These are phyloP conservation scores for Phaeotremella fagi DNA, from an alignment of 768 basidiomycete genomes.

Conservation along the genomic window DNA sequence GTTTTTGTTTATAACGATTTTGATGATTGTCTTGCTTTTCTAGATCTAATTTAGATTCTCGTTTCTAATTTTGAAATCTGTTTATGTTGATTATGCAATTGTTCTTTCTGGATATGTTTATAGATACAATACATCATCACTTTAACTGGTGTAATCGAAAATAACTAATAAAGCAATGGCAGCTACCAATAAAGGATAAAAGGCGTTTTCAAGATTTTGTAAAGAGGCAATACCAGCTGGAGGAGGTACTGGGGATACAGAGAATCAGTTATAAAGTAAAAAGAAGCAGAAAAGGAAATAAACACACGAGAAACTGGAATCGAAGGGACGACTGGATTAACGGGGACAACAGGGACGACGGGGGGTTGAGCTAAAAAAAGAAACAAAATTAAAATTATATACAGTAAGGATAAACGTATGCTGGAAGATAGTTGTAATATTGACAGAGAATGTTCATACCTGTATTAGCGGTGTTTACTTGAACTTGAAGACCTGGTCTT, in stretches of 20 bases:
- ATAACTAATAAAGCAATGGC: slow-evolving; percentile 45
- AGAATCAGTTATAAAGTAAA: not conserved
- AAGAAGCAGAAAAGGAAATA: too few relatives aligned
- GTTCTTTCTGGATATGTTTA: not conserved
- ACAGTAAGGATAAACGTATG: slow-evolving; percentile 8
- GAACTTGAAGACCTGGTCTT: slow-evolving; percentile 32
- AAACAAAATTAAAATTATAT: too few relatives aligned
- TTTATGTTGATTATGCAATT: too few relatives aligned
- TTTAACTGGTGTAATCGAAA: slow-evolving; percentile 45
- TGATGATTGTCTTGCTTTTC: too few relatives aligned
- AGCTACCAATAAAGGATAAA: slow-evolving; percentile 44
- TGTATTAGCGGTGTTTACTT: slow-evolving; percentile 5
- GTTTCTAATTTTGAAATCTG: too few relatives aligned
- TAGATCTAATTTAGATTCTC: too few relatives aligned
- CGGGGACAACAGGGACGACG: not conserved
- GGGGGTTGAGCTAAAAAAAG: not conserved
- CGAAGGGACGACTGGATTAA: not conserved
- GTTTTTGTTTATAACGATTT: too few relatives aligned
- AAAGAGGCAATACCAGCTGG: slow-evolving; percentile 6
- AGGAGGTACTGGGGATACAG: not conserved
- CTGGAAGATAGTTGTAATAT: slow-evolving; percentile 10
- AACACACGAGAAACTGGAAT: too few relatives aligned
- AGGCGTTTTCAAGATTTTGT: slow-evolving; percentile 41
- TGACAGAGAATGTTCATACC: slow-evolving; percentile 5
- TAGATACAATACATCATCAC: not conserved